Conservation (phyloP, 2,329 filamentous ascomycete genomes). For the Huntiella abstrusa region DNA sequence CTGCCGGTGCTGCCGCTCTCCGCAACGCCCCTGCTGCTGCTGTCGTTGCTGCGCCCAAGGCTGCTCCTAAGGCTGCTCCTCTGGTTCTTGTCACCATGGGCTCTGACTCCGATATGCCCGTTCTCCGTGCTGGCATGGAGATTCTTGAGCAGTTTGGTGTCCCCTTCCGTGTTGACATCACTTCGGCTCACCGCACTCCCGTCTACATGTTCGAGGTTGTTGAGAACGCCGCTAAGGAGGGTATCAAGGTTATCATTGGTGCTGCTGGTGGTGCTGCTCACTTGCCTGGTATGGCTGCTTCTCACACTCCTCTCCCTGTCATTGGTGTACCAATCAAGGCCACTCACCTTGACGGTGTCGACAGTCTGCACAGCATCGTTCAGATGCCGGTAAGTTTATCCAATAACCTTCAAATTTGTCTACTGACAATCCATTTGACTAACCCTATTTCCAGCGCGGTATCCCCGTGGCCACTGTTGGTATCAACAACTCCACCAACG, state of each 20-base stretch:
- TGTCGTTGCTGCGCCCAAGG: constrained; percentile 3
- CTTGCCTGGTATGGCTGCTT: constrained; percentile 56
- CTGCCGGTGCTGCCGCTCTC: constrained; percentile 21
- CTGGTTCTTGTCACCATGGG: constrained; percentile 64
- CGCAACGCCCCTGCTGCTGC: constrained; percentile 15
- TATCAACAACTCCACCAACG: constrained; percentile 66
- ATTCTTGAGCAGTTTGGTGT: constrained; percentile 53
- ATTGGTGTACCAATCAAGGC: constrained; percentile 64
- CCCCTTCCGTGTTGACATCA: constrained; percentile 54
- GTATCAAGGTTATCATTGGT: constrained; percentile 57
- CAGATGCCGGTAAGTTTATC: constrained; percentile 21
- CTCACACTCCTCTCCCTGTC: constrained; percentile 52
- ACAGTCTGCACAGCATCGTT: constrained; percentile 2
- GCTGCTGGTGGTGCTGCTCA: constrained; percentile 58
- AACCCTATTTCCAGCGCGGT: constrained; percentile 23
- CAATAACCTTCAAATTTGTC: constrained; percentile 22
- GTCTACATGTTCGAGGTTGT: constrained; percentile 50
- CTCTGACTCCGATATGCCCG: constrained; percentile 56
- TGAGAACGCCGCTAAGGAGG: constrained; percentile 39
- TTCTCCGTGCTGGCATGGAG: constrained; percentile 46
- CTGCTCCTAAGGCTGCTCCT: constrained; percentile 8
- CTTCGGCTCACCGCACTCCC: constrained; percentile 62
- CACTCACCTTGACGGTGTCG: constrained; percentile 24
- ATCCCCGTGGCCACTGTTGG: constrained; percentile 58
- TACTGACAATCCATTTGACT: constrained; percentile 18